A percentile compares a stretch with the other conserved stretches of the same genome.
Evolutionary conservation across 352 stramenopile genomes (phyloP).

Genomic region (Elongisporangium undulatum): DNA sequence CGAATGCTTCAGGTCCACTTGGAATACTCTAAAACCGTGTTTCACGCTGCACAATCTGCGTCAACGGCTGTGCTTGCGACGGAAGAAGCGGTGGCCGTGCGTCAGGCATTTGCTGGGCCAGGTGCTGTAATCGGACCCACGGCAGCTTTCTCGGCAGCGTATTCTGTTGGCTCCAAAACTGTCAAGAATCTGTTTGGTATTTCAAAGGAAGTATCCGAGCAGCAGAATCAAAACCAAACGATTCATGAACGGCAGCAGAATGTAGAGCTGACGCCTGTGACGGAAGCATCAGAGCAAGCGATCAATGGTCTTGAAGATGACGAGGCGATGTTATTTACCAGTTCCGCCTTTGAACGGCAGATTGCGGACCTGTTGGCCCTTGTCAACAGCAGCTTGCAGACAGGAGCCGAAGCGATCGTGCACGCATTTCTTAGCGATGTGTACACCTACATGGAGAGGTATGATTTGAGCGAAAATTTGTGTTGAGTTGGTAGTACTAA

Average conservation of each 20-base stretch:
- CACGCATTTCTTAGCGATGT: constrained; percentile 14
- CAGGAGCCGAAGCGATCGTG: constrained; percentile 19
- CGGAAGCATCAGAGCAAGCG: background rate
- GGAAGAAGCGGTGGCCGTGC: constrained; percentile 67
- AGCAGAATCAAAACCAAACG: constrained; percentile 2
- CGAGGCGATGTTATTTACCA: constrained; percentile 52
- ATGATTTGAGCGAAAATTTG: constrained; percentile 15
- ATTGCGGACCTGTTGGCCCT: constrained; percentile 39
- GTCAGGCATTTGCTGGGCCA: constrained; percentile 58
- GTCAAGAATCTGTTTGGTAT: constrained; percentile 62
- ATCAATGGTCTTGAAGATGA: constrained; percentile 22
- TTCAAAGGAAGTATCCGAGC: constrained; percentile 11
- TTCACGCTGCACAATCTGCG: constrained; percentile 38
- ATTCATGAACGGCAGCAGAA: no score
- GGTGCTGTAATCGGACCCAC: constrained; percentile 69
- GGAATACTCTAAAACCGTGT: constrained; percentile 43
- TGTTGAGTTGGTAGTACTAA: constrained; percentile 4
- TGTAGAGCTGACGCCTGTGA: constrained; percentile 4
- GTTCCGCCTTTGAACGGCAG: constrained; percentile 72
- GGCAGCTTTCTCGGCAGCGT: constrained; percentile 60
- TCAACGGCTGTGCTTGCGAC: constrained; percentile 52
- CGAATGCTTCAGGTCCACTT: constrained; percentile 62
- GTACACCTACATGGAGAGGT: constrained; percentile 27
- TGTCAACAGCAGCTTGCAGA: constrained; percentile 13
- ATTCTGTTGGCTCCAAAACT: constrained; percentile 71